phyloP scores from a whole-genome alignment of 208 protist genomes.

The Trypanosoma boissoni region DNA sequence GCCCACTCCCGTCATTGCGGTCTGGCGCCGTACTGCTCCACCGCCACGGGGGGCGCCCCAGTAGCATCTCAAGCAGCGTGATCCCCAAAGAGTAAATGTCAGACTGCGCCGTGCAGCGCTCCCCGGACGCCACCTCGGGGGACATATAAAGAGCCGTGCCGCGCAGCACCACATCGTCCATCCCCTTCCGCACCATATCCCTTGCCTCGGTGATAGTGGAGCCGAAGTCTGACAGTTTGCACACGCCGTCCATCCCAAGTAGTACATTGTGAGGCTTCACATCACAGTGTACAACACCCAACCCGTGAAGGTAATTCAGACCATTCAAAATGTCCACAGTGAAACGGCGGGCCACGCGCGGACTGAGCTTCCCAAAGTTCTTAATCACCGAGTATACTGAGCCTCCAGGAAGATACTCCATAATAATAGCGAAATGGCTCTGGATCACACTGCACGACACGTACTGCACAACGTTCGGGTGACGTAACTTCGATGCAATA shows the following conservation, averaged over 20 bases:
- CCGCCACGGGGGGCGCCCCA: slow-evolving; percentile 66
- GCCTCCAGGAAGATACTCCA: slow-evolving; percentile 84
- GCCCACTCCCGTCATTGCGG: slow-evolving; percentile 25
- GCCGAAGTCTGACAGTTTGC: slow-evolving; percentile 88
- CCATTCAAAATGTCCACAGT: slow-evolving; percentile 75
- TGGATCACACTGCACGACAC: slow-evolving; percentile 59
- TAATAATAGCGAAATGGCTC: slow-evolving; percentile 71
- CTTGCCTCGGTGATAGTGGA: slow-evolving; percentile 51
- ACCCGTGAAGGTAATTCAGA: slow-evolving; percentile 72
- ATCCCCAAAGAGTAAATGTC: slow-evolving; percentile 85
- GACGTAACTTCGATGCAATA: slow-evolving; percentile 49
- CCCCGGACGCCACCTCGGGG: slow-evolving; percentile 66
- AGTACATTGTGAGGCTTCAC: slow-evolving; percentile 89
- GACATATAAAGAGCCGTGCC: slow-evolving; percentile 84
- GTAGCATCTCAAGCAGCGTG: slow-evolving; percentile 75
- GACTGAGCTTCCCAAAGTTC: slow-evolving; percentile 61
- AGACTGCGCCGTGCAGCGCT: slow-evolving; percentile 48
- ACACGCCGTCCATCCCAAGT: slow-evolving; percentile 69
- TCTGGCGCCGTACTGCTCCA: slow-evolving; percentile 33
- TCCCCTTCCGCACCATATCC: slow-evolving; percentile 20
- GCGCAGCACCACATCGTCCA: slow-evolving; percentile 51
- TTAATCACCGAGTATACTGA: slow-evolving; percentile 70
- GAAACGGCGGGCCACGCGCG: slow-evolving; percentile 58
- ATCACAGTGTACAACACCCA: slow-evolving; percentile 77
- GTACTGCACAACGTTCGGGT: slow-evolving; percentile 82